A percentile compares a stretch with the other conserved stretches of the same genome.
Evolutionary conservation across 108 stramenopile species (phyloP).

Genomic region (Seminavis robusta): DNA sequence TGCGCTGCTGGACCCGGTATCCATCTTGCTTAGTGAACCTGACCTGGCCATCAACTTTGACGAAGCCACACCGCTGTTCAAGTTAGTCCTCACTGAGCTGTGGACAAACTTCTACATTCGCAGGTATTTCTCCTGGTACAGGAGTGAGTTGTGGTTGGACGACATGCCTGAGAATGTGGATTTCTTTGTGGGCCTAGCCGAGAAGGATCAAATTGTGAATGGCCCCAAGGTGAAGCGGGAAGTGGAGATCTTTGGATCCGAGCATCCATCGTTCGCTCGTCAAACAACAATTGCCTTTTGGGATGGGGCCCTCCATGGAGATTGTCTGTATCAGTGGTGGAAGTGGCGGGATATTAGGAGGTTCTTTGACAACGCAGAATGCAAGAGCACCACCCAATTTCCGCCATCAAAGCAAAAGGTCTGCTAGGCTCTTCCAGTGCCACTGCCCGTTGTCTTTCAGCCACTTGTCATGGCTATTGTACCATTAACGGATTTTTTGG

Average conservation of each 20-base stretch:
- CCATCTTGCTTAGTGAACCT: slow-evolving; percentile 74
- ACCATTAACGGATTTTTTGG: no score
- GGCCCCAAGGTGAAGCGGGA: slow-evolving; percentile 53
- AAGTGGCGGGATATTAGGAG: not conserved
- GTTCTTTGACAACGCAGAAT: not conserved
- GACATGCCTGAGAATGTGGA: slow-evolving; percentile 37
- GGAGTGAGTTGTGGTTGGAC: slow-evolving; percentile 82
- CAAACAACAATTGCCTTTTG: not conserved
- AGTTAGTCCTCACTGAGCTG: slow-evolving; percentile 44
- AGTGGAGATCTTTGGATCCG: slow-evolving; percentile 8
- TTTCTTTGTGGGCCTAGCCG: slow-evolving; percentile 50
- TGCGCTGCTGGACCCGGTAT: slow-evolving; percentile 81
- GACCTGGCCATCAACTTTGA: slow-evolving; percentile 85
- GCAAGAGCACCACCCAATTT: no score
- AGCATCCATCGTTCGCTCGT: not conserved
- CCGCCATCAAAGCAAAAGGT: no score
- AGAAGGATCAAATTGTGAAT: slow-evolving; percentile 75
- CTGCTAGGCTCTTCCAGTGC: no score
- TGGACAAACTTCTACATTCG: slow-evolving; percentile 77
- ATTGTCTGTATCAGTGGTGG: not conserved
- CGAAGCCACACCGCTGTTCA: slow-evolving; percentile 38
- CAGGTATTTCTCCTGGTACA: slow-evolving; percentile 89
- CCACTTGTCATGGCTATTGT: no score
- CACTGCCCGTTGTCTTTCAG: no score
- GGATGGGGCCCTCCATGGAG: not conserved